Evolutionary conservation across 2,329 filamentous ascomycete species (phyloP).

Genomic region (Penicillium corylophilum): DNA sequence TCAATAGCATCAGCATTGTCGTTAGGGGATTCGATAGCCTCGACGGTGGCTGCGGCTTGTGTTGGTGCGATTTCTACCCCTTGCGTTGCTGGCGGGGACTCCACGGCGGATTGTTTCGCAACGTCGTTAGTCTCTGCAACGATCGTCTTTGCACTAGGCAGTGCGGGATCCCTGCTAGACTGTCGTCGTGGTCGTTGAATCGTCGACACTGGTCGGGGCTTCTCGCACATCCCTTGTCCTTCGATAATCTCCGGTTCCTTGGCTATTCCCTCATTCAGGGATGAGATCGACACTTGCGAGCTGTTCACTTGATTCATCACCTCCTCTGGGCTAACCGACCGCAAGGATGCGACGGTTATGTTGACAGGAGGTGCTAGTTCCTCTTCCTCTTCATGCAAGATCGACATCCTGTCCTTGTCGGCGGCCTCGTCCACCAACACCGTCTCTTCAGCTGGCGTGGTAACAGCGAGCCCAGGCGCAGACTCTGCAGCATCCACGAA

Average conservation of each 20-base stretch:
- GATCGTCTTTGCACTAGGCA: conserved; percentile 23
- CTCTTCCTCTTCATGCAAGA: conserved; percentile 23
- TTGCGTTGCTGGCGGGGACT: conserved; percentile 27
- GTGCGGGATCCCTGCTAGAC: conserved; percentile 25
- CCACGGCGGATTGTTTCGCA: conserved; percentile 15
- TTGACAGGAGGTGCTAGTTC: conserved; percentile 17
- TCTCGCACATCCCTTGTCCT: conserved; percentile 32
- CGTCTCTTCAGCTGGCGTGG: conserved; percentile 10
- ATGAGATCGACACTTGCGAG: conserved; percentile 21
- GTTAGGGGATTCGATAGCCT: conserved; percentile 21
- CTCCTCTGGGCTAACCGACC: conserved; percentile 10
- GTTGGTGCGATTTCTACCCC: conserved; percentile 22
- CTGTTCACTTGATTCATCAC: conserved; percentile 21
- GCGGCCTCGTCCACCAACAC: conserved; percentile 8
- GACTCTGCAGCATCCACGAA: conserved; percentile 22
- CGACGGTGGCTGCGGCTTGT: conserved; percentile 17
- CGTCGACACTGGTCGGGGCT: conserved; percentile 26
- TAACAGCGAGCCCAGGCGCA: conserved; percentile 20
- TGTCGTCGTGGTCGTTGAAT: conserved; percentile 33
- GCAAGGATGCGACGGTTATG: conserved; percentile 19
- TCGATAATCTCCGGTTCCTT: conserved; percentile 31
- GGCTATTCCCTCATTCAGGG: conserved; percentile 20
- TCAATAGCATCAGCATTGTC: conserved; percentile 13
- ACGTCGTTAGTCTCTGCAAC: conserved; percentile 24
- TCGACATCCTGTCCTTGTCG: conserved; percentile 20